Evolutionary conservation across 2,329 filamentous ascomycete genomes (phyloP), one percentile per base, ranked within the genome.

Genomic region (Arthrobotrys iridis): DNA sequence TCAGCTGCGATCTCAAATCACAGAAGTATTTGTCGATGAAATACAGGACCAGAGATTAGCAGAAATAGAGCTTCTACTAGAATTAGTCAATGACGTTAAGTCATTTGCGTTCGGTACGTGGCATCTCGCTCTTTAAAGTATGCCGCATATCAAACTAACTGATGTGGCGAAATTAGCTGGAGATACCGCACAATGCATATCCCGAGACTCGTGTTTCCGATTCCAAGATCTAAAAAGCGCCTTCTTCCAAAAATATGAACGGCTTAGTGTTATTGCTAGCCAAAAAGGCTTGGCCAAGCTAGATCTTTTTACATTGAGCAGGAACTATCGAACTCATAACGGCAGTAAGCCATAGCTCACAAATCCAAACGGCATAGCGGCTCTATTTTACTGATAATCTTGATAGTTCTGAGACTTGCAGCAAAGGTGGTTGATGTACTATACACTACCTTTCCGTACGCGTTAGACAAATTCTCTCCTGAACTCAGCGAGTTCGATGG

Each of bases 181-280:
- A 0, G 81, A 82, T 60, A 82, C 81, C 1, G 81, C 81, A 0
- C 81, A 82, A 68, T 80, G 79, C 13, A 81, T 82, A 26, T 81
- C 81, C 0, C 79, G 80, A 33, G 81, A 82, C 48, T 81, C 81
- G 0, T 80, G 78, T 1, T 82, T 82, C 35, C 77, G 81, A 0
- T 82, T 82, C 37, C 75, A 78, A 5, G 81, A 82, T 45, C 62
- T 81, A 5, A 82, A 81, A 65, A 77, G 75, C 3, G 45, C 81
- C 8, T 81, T 82, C 28, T 80, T 78, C 35, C 68, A 80, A 8
- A 77, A 80, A 40, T 81, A 80, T 40, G 45, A 41, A 8, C 64
- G 26, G 2, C 37, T 63, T n/a, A 46, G 64, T 64, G 77, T 3
- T 22, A 48, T 41, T 41, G 58, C 41, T 64, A 76, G 57, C 28